Percentiles rank a stretch among this genome's conserved stretches.
Conservation (phyloP, 768 basidiomycete genomes). For the Leccinum imitatum region DNA sequence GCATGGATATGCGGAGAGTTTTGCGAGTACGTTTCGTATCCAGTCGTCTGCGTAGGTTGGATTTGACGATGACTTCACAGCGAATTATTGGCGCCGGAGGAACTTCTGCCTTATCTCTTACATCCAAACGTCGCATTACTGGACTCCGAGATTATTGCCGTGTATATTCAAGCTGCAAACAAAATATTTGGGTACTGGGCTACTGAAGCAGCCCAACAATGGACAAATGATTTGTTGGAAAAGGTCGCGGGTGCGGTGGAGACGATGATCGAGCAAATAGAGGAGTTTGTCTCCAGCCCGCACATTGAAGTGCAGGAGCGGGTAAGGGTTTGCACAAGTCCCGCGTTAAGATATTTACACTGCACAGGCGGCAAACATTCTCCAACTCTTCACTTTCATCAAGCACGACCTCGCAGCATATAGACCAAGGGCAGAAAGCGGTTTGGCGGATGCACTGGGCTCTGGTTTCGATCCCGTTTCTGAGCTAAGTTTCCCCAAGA, state of each 20-base stretch:
- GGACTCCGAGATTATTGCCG: constrained; percentile 63
- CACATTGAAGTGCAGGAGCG: constrained; percentile 93
- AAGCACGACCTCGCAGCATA: constrained; percentile 65
- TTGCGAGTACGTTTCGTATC: constrained; percentile 60
- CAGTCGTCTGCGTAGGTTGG: neutral
- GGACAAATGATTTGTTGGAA: constrained; percentile 70
- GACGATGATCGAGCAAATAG: constrained; percentile 55
- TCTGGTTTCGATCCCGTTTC: constrained; percentile 39
- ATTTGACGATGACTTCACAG: constrained; percentile 38
- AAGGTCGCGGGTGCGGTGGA: constrained; percentile 67
- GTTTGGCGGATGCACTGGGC: constrained; percentile 38
- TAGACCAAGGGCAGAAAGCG: constrained; percentile 40
- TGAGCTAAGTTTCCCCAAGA: constrained; percentile 75
- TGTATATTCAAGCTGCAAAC: constrained; percentile 78
- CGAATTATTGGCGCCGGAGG: constrained; percentile 76
- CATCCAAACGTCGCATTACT: constrained; percentile 57
- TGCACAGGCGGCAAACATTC: constrained; percentile 73
- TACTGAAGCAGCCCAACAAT: constrained; percentile 68
- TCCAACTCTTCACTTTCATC: constrained; percentile 75
- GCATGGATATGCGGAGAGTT: constrained; percentile 98
- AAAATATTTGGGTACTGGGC: constrained; percentile 91
- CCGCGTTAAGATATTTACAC: constrained; percentile 1
- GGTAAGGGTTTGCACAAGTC: constrained; percentile 43
- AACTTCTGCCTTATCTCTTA: constrained; percentile 68
- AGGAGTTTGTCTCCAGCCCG: constrained; percentile 55